Evolutionary conservation across 2,329 filamentous ascomycete species (phyloP).

Genomic region (Nannizziopsis arthrosporioides): DNA sequence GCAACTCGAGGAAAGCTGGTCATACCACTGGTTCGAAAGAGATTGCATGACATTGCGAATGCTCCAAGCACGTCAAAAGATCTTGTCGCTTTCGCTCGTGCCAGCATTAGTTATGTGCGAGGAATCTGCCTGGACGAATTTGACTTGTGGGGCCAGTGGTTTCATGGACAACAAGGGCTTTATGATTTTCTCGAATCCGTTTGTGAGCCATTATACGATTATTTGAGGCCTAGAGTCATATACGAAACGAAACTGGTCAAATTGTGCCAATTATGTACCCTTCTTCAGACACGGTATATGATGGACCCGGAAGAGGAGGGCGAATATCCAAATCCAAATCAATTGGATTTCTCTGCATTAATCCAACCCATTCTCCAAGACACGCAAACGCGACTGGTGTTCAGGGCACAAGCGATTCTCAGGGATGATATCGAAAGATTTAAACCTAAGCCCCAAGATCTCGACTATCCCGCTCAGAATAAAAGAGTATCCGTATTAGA

Average conservation of each 20-base stretch:
- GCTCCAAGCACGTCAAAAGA: slow-evolving; percentile 51
- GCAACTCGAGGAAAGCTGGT: slow-evolving; percentile 48
- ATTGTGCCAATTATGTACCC: slow-evolving; percentile 54
- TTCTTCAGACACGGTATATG: slow-evolving; percentile 55
- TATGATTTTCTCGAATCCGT: slow-evolving; percentile 57
- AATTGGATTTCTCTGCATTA: slow-evolving; percentile 50
- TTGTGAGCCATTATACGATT: slow-evolving; percentile 56
- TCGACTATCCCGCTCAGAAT: slow-evolving; percentile 50
- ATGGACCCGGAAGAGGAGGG: slow-evolving; percentile 47
- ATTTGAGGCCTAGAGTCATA: slow-evolving; percentile 53
- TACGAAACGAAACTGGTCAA: slow-evolving; percentile 56
- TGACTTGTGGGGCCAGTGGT: slow-evolving; percentile 56
- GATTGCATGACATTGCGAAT: slow-evolving; percentile 44
- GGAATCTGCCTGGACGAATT: slow-evolving; percentile 57
- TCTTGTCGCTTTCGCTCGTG: slow-evolving; percentile 52
- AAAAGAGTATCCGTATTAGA: slow-evolving; percentile 33
- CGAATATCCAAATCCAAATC: slow-evolving; percentile 37
- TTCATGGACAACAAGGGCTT: slow-evolving; percentile 49
- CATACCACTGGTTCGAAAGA: slow-evolving; percentile 51
- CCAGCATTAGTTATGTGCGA: slow-evolving; percentile 53
- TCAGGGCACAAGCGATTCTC: slow-evolving; percentile 51
- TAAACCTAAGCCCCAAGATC: slow-evolving; percentile 52
- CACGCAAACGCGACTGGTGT: slow-evolving; percentile 55
- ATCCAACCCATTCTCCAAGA: slow-evolving; percentile 57
- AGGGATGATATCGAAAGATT: slow-evolving; percentile 56